Evolutionary conservation across 2,329 filamentous ascomycete species (phyloP).

Genomic region (Corniculantispora saksenae): DNA sequence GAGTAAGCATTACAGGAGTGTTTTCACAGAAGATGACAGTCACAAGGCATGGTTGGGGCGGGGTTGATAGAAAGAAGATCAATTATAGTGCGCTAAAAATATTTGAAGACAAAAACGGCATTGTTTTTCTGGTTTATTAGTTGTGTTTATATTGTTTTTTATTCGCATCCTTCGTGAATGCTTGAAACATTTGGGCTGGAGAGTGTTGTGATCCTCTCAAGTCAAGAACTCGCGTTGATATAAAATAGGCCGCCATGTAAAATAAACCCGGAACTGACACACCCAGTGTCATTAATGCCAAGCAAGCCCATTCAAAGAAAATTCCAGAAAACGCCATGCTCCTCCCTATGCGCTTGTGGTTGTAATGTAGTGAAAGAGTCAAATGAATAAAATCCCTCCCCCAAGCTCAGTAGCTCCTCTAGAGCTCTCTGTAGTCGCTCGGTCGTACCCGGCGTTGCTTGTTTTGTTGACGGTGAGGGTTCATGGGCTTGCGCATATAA

Average conservation of each 20-base stretch:
- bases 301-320: background rate
- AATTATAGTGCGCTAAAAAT: background rate
- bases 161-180: background rate
- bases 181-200: background rate
- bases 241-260: background rate
- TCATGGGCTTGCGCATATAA: slow-evolving; percentile 94
- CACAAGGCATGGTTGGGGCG: background rate
- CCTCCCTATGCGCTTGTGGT: background rate
- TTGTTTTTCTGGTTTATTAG: background rate
- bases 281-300: background rate
- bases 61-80: slow-evolving; percentile 3
- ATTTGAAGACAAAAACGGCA: background rate
- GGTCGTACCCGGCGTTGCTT: slow-evolving; percentile 77
- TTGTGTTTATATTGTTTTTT: background rate
- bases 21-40: background rate
- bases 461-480: slow-evolving; percentile 86
- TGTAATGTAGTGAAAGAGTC: background rate
- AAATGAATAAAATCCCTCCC: slow-evolving; percentile 12
- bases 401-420: slow-evolving; percentile 22
- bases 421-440: slow-evolving; percentile 85
- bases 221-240: background rate
- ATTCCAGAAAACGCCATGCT: slow-evolving; percentile 10
- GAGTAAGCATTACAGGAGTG: background rate
- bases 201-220: slow-evolving; percentile 5
- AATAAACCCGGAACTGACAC: background rate